Evolutionary conservation across 2,329 filamentous ascomycete species (phyloP), one percentile per base, ranked within the genome.

Genomic region (Pseudodiploospora longispora): DNA sequence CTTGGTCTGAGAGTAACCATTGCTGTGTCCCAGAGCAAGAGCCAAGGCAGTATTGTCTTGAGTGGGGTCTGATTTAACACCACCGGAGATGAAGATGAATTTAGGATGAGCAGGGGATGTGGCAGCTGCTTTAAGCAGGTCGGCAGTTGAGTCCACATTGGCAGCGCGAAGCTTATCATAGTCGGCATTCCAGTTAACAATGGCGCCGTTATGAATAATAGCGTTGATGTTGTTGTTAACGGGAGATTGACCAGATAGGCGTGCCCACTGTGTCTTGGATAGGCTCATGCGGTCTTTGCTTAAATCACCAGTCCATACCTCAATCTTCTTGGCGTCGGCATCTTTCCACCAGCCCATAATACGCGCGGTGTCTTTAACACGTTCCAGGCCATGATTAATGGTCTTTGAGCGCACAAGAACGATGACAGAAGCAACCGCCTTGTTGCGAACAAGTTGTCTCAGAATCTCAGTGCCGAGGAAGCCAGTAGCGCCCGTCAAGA

Each of bases 121-220:
- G 7, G 46, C 34, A 5, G 48, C 36, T 3, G 43, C 49, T 10
- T 44, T 38, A 8, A 59, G 44, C 10, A 59, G 42, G 2, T 52
- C 41, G 6, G 51, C 9, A 5, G 52, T 53, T 1, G 56, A 55
- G 3, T 47, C 67, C 2, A 95, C 88, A 58, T 95, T 95, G 41
- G 84, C 73, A 1, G 77, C 70, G 55, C 76, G 78, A 51, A 95
- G 74, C 37, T 78, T 77, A 7, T 79, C 74, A 63, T 95, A 95
- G 6, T 78, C 80, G 54, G 81, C 74, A 31, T 94, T 80, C 88
- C 87, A 95, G 59, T 94, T 83, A 7, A 86, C 81, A 33, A 74
- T 70, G 10, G 87, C 87, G 37, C 87, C 90, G 57, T 95, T 95
- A 69, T 95, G 84, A 32, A 88, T 76, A 6, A 88, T 70, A 2